Base-by-base conservation (phyloP, 2,329 filamentous ascomycete species). In the Curvularia sp. region DNA sequence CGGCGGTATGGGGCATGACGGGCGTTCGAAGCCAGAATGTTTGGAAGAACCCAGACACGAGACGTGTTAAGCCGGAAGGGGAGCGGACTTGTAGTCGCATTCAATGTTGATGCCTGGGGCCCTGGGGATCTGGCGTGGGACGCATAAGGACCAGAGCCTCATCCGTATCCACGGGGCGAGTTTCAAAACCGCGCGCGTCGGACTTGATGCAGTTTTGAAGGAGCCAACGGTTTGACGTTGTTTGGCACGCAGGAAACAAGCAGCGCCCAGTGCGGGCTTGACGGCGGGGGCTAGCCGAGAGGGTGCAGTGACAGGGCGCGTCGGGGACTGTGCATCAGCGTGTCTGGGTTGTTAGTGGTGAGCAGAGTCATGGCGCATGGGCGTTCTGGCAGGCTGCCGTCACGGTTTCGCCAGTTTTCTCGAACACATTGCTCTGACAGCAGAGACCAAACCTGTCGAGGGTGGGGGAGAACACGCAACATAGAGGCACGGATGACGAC, bases 161-260 rank as follows among this genome's bases (percentile, higher is more conserved):
- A 68, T 73, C 69, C 62, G 70, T 71, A 59, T 43, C 58, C 63
- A 65, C 60, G 70, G 72, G 68, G 69, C 61, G 67, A 67, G 75
- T 77, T 77, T 78, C 75, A 76, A 77, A 78, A 77, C 75, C 67
- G 63, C 69, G 63, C 60, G 68, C 64, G 73, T 76, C 66, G 68
- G 72, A 67, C 72, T 71, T 75, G 74, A 70, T 67, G 69, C 71
- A 70, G 63, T 55, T 71, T 67, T 71, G 68, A 66, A 60, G 71
- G 69, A 72, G 72, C 72, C 68, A 74, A 67, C 68, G 70, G 73
- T 77, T 75, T 76, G 72, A 75, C 69, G 72, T 62, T 73, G 71
- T 72, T 72, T 71, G 60, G 69, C 70, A 63, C 64, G 69, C 65
- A 62, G 67, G 66, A 77, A 77, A 77, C 74, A 76, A 76, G 70